Percentiles rank a stretch among this genome's conserved stretches.
phyloP scores from a whole-genome alignment of 805 yeast genomes.

The Sungouiozyma intestinalis region DNA sequence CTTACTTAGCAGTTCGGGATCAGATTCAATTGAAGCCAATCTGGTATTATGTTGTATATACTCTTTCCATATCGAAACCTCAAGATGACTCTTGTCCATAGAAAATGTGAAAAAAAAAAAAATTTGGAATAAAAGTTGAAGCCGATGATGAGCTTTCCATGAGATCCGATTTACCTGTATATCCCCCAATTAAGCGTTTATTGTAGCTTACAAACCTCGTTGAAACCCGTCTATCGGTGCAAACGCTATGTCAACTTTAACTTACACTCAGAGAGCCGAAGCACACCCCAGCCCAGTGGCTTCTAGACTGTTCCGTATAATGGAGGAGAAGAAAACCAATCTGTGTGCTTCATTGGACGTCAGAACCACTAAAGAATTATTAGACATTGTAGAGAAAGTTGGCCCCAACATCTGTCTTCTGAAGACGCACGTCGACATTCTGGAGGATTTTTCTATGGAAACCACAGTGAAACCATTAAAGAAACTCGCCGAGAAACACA shows the following conservation, averaged over 20 bases:
- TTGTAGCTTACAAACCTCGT: too few species aligned
- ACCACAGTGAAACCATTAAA: slow-evolving; percentile 67
- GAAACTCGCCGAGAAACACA: slow-evolving; percentile 65
- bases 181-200: too few species aligned
- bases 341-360: slow-evolving; percentile 94
- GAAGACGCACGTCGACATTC: slow-evolving; percentile 89
- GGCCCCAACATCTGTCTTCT: slow-evolving; percentile 90
- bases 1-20: too few species aligned
- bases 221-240: too few species aligned
- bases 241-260: slow-evolving; percentile 23
- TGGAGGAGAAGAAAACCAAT: slow-evolving; percentile 75
- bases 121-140: too few species aligned
- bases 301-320: slow-evolving; percentile 54
- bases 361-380: slow-evolving; percentile 63
- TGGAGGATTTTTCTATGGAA: slow-evolving; percentile 80
- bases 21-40: too few species aligned
- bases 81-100: too few species aligned
- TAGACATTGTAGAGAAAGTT: slow-evolving; percentile 59
- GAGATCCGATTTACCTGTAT: too few species aligned
- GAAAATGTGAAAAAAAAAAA: too few species aligned
- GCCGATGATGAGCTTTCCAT: too few species aligned
- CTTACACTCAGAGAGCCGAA: slow-evolving; percentile 62
- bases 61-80: too few species aligned
- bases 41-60: too few species aligned
- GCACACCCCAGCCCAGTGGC: slow-evolving; percentile 74